A percentile compares a stretch with the other conserved stretches of the same genome.
These are phyloP conservation scores for Septoria petroselini DNA, from an alignment of 2,329 filamentous ascomycete genomes.

Conservation along the genomic window DNA sequence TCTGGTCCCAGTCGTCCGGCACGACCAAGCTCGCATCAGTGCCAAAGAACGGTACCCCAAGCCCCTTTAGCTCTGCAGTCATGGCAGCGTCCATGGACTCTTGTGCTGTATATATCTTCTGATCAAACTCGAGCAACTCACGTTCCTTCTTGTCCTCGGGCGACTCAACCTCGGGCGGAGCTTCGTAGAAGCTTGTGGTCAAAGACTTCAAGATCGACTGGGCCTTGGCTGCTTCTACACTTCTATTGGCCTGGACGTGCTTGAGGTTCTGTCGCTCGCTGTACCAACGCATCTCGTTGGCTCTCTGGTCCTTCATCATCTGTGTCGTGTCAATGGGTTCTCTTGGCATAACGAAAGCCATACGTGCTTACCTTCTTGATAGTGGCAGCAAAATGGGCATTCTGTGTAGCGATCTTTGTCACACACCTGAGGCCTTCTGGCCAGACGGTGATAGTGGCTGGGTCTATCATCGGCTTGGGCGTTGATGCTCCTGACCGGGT, in stretches of 20 bases:
- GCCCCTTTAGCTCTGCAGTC: slow-evolving; percentile 52
- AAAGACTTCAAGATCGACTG: slow-evolving; percentile 35
- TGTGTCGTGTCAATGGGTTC: slow-evolving; percentile 37
- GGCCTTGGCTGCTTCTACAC: slow-evolving; percentile 32
- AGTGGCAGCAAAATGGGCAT: slow-evolving; percentile 41
- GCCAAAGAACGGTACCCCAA: slow-evolving; percentile 62
- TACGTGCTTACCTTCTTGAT: slow-evolving; percentile 41
- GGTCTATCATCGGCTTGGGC: slow-evolving; percentile 41
- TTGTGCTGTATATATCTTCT: slow-evolving; percentile 61
- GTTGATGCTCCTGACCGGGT: slow-evolving; percentile 24
- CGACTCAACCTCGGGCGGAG: slow-evolving; percentile 13
- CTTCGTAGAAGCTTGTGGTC: slow-evolving; percentile 17
- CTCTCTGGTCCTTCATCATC: slow-evolving; percentile 62
- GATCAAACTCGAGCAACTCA: slow-evolving; percentile 59
- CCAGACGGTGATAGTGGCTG: slow-evolving; percentile 50
- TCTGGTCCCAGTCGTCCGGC: slow-evolving; percentile 27
- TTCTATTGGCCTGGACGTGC: slow-evolving; percentile 33
- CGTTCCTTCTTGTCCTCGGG: slow-evolving; percentile 40
- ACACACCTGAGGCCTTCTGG: slow-evolving; percentile 47
- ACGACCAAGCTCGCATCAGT: slow-evolving; percentile 47
- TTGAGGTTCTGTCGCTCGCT: slow-evolving; percentile 37
- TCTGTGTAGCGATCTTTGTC: slow-evolving; percentile 47
- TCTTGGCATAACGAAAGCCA: slow-evolving; percentile 1
- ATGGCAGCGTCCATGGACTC: slow-evolving; percentile 59
- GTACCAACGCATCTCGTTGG: slow-evolving; percentile 60